Evolutionary conservation across 163 green algal genomes (phyloP), one percentile per base, ranked within the genome.

Genomic region (Scenedesmus sp.): DNA sequence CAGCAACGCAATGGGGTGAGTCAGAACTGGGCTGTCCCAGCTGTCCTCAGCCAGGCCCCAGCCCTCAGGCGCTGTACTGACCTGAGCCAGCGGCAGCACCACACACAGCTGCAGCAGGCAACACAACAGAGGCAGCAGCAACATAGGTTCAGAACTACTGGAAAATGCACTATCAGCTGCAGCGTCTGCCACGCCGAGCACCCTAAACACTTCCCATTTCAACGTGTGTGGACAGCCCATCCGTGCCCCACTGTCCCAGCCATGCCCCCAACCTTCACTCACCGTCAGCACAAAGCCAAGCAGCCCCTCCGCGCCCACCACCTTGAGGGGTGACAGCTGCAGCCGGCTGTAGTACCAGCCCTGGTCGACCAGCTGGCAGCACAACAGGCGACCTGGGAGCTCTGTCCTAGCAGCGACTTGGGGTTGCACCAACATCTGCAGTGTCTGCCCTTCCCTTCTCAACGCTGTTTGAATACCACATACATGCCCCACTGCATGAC

Each of bases 271-370:
- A 46, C 66, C 6, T 7, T 12, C 62, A 54, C 85, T 62, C 74
- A 91, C 87, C 87, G 56, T 91, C 23, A 92, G 76, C 54, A 74
- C 57, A 3, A 84, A 15, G 15, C 83, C 90, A 6, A 92, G 67
- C 56, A 90, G 55, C 16, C 90, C 90, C 60, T 92, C 83, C 12
- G 26, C 67, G 6, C 90, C 89, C 52, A 89, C 89, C 52, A 92
- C 57, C 84, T 89, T 89, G 4, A 92, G 84, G 15, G 90, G 90
- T n/a, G 90, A 92, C 67, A 92, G 83, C 26, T 34, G 83, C 67
- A 90, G 66, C 56, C 54, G 23, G 9, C 70, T 6, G 4, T 12
- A 64, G 18, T 46, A 52, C 15, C 70, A 60, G 23, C 66, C 57
- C 90, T 85, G 67, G 52, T 92, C 90, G 1, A 87, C 34, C 90